Base-by-base conservation (phyloP, 202 grass and related monocot species). In the Eragrostis tef region DNA sequence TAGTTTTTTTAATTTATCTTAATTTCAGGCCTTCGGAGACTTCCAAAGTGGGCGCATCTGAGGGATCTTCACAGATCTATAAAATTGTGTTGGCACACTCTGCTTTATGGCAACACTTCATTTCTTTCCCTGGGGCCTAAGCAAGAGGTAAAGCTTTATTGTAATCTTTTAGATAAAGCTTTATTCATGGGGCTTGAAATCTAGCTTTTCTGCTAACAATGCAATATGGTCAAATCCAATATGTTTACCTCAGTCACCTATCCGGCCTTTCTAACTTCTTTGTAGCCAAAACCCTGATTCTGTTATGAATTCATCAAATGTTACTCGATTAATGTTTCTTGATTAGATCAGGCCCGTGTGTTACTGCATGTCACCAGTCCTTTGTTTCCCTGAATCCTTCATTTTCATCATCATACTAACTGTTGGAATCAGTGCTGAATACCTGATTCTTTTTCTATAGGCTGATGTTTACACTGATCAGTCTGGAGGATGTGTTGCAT, bases 41-140 rank as follows among this genome's bases (percentile, higher is more conserved):
- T 93, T 83, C 96, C 92, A 70, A 99, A 99, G 86, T 99, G 96
- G 96, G 83, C 85, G 20, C 96, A 99, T 87, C 84, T 99, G 83
- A 99, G 80, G 75, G 92, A 93, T 45, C 96, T 99, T 85, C 96
- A 99, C 74, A 87, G 91, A 85, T 88, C 90, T 79, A 90, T 99
- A 83, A 95, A 91, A 93, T 80, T 93, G 72, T 91, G 96, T 10
- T 90, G 95, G 77, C 83, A 86, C 60, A 78, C 89, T 66, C 73
- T 99, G 77, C 83, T 99, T 77, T 87, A 94, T 93, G 96, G 96
- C 11, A 83, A 91, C 45, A 86, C 85, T 61, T 87, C 48, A 0
- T 80, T 70, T 87, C 51, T 93, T 71, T 91, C 83, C 9, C 82
- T 91, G 81, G 92, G 96, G 8, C 64, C 86, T 88, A 79, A 90